Base-by-base conservation (phyloP, 108 stramenopile genomes). In the Skeletonema grethae region DNA sequence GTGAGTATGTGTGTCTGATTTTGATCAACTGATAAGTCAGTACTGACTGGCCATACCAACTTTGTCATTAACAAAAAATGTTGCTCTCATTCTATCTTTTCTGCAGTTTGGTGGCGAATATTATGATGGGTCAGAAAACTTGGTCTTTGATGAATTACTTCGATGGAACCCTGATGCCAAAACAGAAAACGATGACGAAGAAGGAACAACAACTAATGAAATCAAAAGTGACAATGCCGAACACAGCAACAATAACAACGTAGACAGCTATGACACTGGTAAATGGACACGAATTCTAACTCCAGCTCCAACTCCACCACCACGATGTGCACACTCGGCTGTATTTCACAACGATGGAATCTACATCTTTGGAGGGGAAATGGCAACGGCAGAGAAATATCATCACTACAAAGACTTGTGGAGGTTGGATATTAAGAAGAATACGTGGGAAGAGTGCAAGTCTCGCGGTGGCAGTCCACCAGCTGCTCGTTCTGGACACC, bases 281-380 rank as follows among this genome's bases (percentile, higher is more conserved):
- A 63, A 66, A 57, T 95, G 95, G 95, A 90, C 89, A 55, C 72
- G 84, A 68, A 90, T 95, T 36, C 60, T 88, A n/a, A 85, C 88
- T 22, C 87, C 89, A 11, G 24, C 57, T 16, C 89, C 88, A 20
- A 73, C 77, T 36, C 98, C 98, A 1, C 87, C 91, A 9, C 87
- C 97, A 8, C 85, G 98, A 29, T 97, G 98, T 72, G 94, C 97
- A 1, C 98, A 99, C 86, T 90, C 96, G 18, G 80, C 86, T 66
- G 95, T 96, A 5, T 88, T 84, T 65, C 96, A 93, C 84, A 88
- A 93, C 57, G 88, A 96, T 55, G 76, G 79, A 35, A 65, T 99
- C 3, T 99, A 97, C 69, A 85, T 99, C 12, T 95, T 97, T 87
- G 98, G 98, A 18, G 98, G 98, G 16, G 98, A 99, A 77, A 74